phyloP scores from a whole-genome alignment of 768 basidiomycete genomes.

The Astraeus odoratus region DNA sequence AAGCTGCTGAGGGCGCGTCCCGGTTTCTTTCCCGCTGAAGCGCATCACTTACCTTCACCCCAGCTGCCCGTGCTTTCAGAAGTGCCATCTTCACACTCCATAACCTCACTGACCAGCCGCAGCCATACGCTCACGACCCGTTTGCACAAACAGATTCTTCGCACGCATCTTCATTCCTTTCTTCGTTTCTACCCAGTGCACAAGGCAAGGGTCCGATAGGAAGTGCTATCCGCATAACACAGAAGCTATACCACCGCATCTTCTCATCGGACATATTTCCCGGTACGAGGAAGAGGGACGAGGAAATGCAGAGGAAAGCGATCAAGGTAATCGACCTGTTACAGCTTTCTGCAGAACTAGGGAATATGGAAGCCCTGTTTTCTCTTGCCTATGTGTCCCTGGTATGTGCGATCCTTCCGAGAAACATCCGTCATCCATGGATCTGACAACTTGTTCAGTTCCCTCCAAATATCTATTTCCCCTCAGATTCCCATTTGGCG shows the following conservation, averaged over 20 bases:
- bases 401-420: conserved; percentile 33
- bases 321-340: conserved; percentile 78
- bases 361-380: conserved; percentile 67
- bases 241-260: conserved; percentile 54
- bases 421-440: not conserved
- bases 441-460: conserved; percentile 36
- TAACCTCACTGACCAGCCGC: conserved; percentile 54
- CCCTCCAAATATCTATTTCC: conserved; percentile 64
- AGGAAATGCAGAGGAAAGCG: conserved; percentile 62
- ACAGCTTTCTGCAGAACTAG: conserved; percentile 75
- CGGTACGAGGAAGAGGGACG: conserved; percentile 50
- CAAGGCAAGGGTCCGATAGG: conserved; percentile 77
- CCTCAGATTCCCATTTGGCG: conserved; percentile 53
- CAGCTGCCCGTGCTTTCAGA: conserved; percentile 70
- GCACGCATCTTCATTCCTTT: conserved; percentile 45
- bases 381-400: conserved; percentile 60
- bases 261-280: conserved; percentile 34
- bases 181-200: conserved; percentile 59
- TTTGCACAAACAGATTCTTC: conserved; percentile 30
- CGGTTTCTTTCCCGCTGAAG: not conserved
- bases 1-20: conserved; percentile 46
- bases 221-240: conserved; percentile 56
- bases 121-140: conserved; percentile 50
- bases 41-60: conserved; percentile 1
- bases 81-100: conserved; percentile 65